These are phyloP conservation scores for Rehmannia glutinosa DNA, from an alignment of 257 asterid genomes.

Conservation along the genomic window DNA sequence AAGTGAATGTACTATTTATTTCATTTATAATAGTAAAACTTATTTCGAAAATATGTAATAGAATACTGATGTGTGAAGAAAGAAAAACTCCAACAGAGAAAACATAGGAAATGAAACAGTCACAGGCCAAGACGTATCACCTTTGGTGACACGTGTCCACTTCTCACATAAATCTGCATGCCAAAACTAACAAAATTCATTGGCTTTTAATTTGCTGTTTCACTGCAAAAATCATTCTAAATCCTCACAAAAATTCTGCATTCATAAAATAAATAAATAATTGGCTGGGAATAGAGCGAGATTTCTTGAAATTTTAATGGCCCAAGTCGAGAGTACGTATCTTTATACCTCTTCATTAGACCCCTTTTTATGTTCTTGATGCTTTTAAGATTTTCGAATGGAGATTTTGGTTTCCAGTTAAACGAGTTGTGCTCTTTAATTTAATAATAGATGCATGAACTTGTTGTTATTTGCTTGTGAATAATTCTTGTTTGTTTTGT, in stretches of 20 bases:
- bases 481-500: no score
- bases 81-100: background rate
- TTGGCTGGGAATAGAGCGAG: background rate
- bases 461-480: no score
- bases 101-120: no score
- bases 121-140: conserved; percentile 19
- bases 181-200: background rate
- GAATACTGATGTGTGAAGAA: background rate
- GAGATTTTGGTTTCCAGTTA: background rate
- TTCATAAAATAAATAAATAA: no score
- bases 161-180: conserved; percentile 15
- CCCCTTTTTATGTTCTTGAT: background rate
- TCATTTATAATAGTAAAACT: no score
- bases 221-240: background rate
- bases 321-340: conserved; percentile 16
- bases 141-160: conserved; percentile 24
- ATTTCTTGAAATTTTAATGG: background rate
- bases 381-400: no score
- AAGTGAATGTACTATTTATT: no score
- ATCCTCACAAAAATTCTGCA: background rate
- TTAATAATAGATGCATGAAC: no score
- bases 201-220: background rate
- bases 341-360: background rate
- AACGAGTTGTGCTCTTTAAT: background rate
- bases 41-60: no score